These are phyloP conservation scores for Cairneyella variabilis DNA, from an alignment of 495 filamentous ascomycete genomes.

Conservation along the genomic window DNA sequence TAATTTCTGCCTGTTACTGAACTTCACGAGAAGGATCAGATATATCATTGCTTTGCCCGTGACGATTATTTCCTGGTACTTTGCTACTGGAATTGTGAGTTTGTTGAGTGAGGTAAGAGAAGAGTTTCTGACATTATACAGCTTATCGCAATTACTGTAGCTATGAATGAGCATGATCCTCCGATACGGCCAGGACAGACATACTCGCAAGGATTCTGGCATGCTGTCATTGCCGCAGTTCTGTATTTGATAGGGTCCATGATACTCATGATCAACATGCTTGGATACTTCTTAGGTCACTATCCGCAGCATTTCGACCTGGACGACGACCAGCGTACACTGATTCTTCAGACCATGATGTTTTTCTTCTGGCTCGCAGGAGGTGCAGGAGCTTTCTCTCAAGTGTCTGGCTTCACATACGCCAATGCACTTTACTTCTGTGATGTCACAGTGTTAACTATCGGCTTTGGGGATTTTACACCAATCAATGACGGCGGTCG, in stretches of 20 bases:
- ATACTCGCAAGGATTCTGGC: conserved; percentile 75
- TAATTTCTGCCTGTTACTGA: conserved; percentile 70
- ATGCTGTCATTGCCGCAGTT: conserved; percentile 64
- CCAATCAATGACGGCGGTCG: conserved; percentile 42
- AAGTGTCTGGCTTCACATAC: conserved; percentile 62
- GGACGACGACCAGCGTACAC: conserved; percentile 68
- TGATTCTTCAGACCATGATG: conserved; percentile 75
- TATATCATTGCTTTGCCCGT: conserved; percentile 72
- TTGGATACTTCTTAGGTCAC: conserved; percentile 72
- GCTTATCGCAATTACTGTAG: conserved; percentile 57
- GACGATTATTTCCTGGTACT: conserved; percentile 65
- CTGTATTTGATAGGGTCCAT: conserved; percentile 62
- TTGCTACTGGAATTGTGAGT: conserved; percentile 63
- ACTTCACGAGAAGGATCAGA: conserved; percentile 69
- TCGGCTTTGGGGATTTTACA: conserved; percentile 65
- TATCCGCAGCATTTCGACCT: conserved; percentile 74
- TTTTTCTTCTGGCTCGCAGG: conserved; percentile 69
- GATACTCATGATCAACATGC: conserved; percentile 71
- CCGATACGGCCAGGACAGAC: conserved; percentile 53
- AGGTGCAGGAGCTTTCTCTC: conserved; percentile 59
- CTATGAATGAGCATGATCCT: conserved; percentile 57
- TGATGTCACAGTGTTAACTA: conserved; percentile 69
- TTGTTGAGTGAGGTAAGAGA: neutral
- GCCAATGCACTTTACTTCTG: conserved; percentile 69
- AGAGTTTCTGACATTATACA: conserved; percentile 21